Conservation (phyloP, 140 eudicot genomes). For the Cichorium intybus region DNA sequence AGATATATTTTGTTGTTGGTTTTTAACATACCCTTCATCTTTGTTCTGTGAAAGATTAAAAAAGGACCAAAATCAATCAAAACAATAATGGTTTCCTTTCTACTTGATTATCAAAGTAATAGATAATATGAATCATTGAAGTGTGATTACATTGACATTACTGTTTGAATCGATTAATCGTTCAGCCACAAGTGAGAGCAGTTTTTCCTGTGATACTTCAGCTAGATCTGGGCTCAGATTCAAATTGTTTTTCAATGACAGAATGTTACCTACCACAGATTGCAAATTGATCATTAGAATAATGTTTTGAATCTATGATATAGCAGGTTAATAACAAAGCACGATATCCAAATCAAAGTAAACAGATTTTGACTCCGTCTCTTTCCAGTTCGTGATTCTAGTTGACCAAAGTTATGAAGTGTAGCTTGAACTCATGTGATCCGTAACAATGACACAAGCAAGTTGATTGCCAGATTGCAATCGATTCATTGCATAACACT, state of each 20-base stretch:
- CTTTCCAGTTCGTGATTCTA: background rate
- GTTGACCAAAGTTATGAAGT: background rate
- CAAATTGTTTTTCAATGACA: conserved; percentile 61
- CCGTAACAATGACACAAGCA: conserved; percentile 11
- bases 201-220: conserved; percentile 73
- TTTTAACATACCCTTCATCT: conserved; percentile 81
- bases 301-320: background rate
- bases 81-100: conserved; percentile 9
- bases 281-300: conserved; percentile 11
- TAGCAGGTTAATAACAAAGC: background rate
- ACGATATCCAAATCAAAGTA: background rate
- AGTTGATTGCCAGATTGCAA: conserved; percentile 13
- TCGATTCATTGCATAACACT: background rate
- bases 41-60: conserved; percentile 50
- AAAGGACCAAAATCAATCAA: conserved; percentile 8
- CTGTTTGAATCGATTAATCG: conserved; percentile 62
- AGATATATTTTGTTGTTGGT: conserved; percentile 70
- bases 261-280: conserved; percentile 65
- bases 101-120: conserved; percentile 6
- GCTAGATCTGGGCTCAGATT: conserved; percentile 53
- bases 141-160: conserved; percentile 42
- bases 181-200: conserved; percentile 85
- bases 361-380: background rate
- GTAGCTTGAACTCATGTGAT: conserved; percentile 10
- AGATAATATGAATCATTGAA: conserved; percentile 4